A percentile compares a stretch with the other conserved stretches of the same genome.
Evolutionary conservation across 106 monocot species (phyloP).

Genomic region (Dioscorea alata): DNA sequence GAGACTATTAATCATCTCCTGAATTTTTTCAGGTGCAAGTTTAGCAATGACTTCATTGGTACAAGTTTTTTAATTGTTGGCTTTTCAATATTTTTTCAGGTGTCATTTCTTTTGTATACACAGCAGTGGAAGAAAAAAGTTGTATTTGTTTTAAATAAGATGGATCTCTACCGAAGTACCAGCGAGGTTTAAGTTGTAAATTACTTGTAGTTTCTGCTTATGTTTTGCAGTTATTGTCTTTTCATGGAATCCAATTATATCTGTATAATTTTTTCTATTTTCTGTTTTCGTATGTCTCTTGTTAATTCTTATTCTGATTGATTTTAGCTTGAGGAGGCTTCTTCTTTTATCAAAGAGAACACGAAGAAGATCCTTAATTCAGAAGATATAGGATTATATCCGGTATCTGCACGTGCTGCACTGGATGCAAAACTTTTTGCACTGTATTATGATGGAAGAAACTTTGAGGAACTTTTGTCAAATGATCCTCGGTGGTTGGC

Average conservation of each 20-base stretch:
- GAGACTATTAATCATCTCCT: neutral
- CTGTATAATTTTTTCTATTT: conserved; percentile 1
- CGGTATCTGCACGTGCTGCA: conserved; percentile 82
- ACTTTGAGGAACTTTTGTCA: conserved; percentile 24
- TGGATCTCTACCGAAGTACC: conserved; percentile 72
- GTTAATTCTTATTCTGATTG: neutral
- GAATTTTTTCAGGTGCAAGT: too few species aligned
- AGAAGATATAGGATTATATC: conserved; percentile 65
- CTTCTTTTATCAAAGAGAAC: conserved; percentile 67
- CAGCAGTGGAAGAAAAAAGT: conserved; percentile 98
- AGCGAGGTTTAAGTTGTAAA: conserved; percentile 66
- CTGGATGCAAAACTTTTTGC: conserved; percentile 76
- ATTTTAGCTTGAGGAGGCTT: conserved; percentile 85
- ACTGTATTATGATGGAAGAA: conserved; percentile 16
- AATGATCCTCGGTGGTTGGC: conserved; percentile 61
- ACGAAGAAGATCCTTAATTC: conserved; percentile 55
- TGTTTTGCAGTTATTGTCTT: too few species aligned
- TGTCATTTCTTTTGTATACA: conserved; percentile 73
- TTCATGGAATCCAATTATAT: neutral
- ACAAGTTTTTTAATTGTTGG: conserved; percentile 1
- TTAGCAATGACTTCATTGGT: neutral
- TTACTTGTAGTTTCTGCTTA: neutral
- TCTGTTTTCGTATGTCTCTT: neutral
- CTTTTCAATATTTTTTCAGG: conserved; percentile 37
- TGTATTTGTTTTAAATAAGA: conserved; percentile 89